These are phyloP conservation scores for Xylaria sp. DNA, from an alignment of 2,329 filamentous ascomycete genomes.

Conservation along the genomic window DNA sequence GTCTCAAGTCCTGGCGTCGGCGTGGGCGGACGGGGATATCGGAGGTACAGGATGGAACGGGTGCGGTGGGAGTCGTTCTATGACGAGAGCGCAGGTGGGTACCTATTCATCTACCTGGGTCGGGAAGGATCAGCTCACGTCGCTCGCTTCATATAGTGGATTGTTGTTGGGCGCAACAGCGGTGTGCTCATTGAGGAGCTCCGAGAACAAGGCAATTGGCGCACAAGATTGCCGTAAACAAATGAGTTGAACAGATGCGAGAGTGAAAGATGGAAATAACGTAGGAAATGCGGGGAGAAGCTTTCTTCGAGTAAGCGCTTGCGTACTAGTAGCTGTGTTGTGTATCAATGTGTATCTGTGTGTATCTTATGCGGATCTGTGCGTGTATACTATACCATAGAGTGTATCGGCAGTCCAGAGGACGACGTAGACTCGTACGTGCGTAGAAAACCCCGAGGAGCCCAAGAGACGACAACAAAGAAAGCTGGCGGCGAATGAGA, in stretches of 20 bases:
- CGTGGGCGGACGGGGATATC: constrained; percentile 44
- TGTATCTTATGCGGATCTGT: not conserved
- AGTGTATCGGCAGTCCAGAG: constrained; percentile 13
- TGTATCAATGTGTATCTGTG: not conserved
- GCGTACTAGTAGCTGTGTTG: constrained; percentile 21
- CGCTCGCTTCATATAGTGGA: constrained; percentile 18
- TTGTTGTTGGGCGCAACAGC: constrained; percentile 4
- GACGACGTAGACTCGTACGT: not conserved
- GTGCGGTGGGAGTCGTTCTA: constrained; percentile 37
- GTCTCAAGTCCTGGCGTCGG: constrained; percentile 29
- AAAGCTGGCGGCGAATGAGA: constrained; percentile 17
- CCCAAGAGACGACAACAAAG: constrained; percentile 14
- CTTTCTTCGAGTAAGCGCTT: constrained; percentile 28
- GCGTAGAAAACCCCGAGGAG: constrained; percentile 13
- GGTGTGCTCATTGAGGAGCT: constrained; percentile 12
- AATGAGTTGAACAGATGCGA: constrained; percentile 16
- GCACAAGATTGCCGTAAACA: constrained; percentile 1
- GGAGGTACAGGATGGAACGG: constrained; percentile 42
- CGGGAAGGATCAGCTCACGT: constrained; percentile 32
- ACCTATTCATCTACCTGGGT: constrained; percentile 23
- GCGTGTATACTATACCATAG: not conserved
- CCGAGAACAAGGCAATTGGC: constrained; percentile 27
- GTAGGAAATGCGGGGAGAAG: constrained; percentile 36
- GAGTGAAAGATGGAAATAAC: constrained; percentile 6
- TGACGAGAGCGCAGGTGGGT: constrained; percentile 41